Evolutionary conservation across 1,139 yeast genomes (phyloP), one percentile per base, ranked within the genome.

Genomic region (Candida buenavistaensis): DNA sequence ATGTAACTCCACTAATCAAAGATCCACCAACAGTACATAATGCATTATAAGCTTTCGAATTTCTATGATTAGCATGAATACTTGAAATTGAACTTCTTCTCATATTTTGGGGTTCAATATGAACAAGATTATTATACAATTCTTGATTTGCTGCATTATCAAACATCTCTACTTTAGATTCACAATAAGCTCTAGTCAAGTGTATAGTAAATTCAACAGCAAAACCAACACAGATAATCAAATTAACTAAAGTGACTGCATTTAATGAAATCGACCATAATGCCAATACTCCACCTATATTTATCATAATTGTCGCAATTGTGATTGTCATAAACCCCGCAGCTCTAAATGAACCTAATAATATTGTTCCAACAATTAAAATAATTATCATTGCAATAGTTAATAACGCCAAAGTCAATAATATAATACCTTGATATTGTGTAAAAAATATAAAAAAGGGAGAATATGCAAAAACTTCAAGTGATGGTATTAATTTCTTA

Each of bases 201-300:
- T 92, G 97, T 19, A 85, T 78, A 35, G 96, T 87, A 52, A 92
- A 92, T 57, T 92, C 98, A 26, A 92, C 96, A 1, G 95, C 92
- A 30, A 92, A 67, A 0, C 98, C 98, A 4, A 85, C 81, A 57
- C 97, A 89, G 10, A 92, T 90, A 20, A 92, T 74, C 42, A 92
- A 69, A 50, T 92, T 92, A 14, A 92, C 97, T 43, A 92, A 65
- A 40, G 92, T 79, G 2, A 92, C 89, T 0, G 97, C 97, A 56
- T 92, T 92, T 40, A 92, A 70, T 1, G 92, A 77, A 14, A 92
- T 81, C 0, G 73, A 75, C 78, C 88, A 80, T 3, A 84, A 22
- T 0, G 83, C 76, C 88, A 92, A 81, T 11, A 82, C 68, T 0
- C 95, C 97, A 1, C 86, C 88, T 38, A 90, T 80, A 52, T 85